Base-by-base conservation (phyloP, 768 basidiomycete species). In the Leccinum truebloodii region DNA sequence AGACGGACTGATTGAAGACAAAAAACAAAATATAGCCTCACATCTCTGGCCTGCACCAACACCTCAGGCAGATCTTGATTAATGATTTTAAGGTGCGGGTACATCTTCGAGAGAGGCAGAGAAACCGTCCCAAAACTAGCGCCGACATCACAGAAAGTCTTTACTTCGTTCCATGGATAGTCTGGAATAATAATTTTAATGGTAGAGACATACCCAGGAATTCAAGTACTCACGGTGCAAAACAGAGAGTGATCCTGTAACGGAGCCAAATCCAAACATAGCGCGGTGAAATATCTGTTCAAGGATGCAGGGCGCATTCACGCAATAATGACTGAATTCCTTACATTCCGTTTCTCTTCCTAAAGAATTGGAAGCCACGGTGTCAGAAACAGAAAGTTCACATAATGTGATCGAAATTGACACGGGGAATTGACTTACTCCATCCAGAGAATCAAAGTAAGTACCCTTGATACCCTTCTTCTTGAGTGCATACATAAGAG, bases 41-140 rank as follows among this genome's bases (percentile, higher is more conserved):
- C 66, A 24, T 65, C 63, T 18, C 63, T 62, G 28, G 70, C 70
- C 14, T 59, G 63, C 5, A 8, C 54, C 9, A 71, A 41, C 9
- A 75, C 67, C 24, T 68, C 65, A 12, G 72, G 72, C 28, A 75
- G 54, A 58, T 74, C 72, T 54, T 75, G 72, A 20, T 69, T 39
- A 5, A 49, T 52, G 30, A 75, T 67, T 37, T 67, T 69, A 28
- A 74, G 54, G 30, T 71, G 67, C 6, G 71, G 72, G 50, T 64
- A 63, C 50, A 59, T 63, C 53, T 63, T 73, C 3, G 71, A 59
- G 51, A 74, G 65, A 24, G 69, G 66, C 1, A 66, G 22, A 52
- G 74, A 72, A 24, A 74, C 58, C 1, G 68, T 62, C 16, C 73
- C 73, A 3, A 69, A 28, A n/a, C 73, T 67, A 6, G 72, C 66